Evolutionary conservation across 768 basidiomycete genomes (phyloP), one percentile per base, ranked within the genome.

Genomic region (Lactarius deliciosus): DNA sequence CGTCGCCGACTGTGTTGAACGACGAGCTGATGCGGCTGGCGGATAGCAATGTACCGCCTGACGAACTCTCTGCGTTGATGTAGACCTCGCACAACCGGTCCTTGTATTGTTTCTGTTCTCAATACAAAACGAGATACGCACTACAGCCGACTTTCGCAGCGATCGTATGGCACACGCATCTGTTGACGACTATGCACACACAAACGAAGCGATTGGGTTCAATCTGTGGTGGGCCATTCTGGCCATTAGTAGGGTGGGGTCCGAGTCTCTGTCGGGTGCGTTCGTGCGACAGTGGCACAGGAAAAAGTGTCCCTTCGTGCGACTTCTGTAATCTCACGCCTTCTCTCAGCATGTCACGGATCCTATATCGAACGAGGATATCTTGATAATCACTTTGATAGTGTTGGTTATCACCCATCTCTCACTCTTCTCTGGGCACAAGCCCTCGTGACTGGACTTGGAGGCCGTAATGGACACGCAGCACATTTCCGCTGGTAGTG

Each of bases 201-300:
- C 60, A 61, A 45, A 61, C 60, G 22, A 61, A 61, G 11, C 60
- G 32, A 25, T 61, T 30, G 30, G 50, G 34, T 22, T 61, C 34
- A 20, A 61, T 61, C n/a, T 53, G 45, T 38, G 47, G 55, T 16
- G 16, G 55, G 34, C 34, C 34, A 11, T 10, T 36, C 34, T 36
- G 34, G 34, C 34, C 34, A 11, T 11, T 36, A 36, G 34, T 34
- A 34, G 34, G 55, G 13, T 32, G 32, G 32, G 6, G 32, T 32
- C 32, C 32, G 6, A 32, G 32, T 32, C 32, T 32, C 32, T 32
- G 32, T 7, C 32, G 32, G 32, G 32, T 0, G 9, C 11, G n/a
- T 61, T 9, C 47, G 38, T 15, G 13, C 38, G 11, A 38, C 38
- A 38, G 34, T 36, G 34, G 34, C 34, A 11, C 34, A 13, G 38